Base-by-base conservation (phyloP, 805 yeast species). In the Ogataea ganodermae region DNA sequence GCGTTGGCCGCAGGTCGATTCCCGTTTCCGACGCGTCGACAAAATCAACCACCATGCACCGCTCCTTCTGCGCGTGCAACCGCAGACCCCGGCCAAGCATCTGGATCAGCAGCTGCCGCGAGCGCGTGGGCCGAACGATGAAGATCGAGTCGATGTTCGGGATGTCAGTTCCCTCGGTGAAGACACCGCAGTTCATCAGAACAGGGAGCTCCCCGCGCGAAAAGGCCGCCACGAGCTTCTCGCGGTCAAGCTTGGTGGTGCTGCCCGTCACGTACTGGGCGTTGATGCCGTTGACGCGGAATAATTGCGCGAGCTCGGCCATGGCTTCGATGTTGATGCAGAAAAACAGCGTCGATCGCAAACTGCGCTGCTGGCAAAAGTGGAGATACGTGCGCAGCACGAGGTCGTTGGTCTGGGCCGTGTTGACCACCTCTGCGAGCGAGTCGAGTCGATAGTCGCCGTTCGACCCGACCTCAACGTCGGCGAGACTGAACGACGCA, bases 161-260 rank as follows among this genome's bases (percentile, higher is more conserved):
- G 16, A 92, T 83, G 67, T 91, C 97, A 0, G 97, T 89, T 0
- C 98, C 98, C 63, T 91, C 98, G 0, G 96, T 91, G 57, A 92
- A 84, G 5, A 91, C 88, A 14, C 86, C 89, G 62, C 96, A 94
- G 60, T 92, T 92, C 69, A 94, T 76, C 24, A 91, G 66, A 0
- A 92, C 95, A 4, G 84, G 80, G 16, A 88, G 72, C 13, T 74
- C 61, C 0, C 94, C 90, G 0, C 67, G 56, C 50, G 73, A 76
- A 61, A 91, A 92, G 28, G 78, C 83, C 5, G 69, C 65, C 2
- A 90, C 66, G 0, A 81, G 71, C 2, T 63, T 58, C 13, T 68
- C 74, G 33, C 97, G 70, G 33, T 76, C 81, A 5, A 62, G 59
- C 16, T 69, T 66, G 4, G 71, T 71, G 1, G 96, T 87, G 12